Evolutionary conservation across 768 basidiomycete species (phyloP).

Genomic region (Rhizopogon rudus): DNA sequence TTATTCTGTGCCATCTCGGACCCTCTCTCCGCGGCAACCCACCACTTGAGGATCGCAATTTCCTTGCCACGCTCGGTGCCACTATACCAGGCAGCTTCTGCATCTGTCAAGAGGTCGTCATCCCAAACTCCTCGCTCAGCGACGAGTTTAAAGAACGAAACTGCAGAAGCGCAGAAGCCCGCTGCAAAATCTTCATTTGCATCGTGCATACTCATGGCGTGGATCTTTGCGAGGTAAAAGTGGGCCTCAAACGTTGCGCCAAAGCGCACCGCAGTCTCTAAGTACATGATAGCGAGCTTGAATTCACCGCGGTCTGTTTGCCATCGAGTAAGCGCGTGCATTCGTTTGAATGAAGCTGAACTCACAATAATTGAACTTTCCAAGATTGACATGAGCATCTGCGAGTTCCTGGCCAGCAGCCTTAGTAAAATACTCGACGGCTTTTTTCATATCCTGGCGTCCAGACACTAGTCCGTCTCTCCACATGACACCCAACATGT

Average conservation of each 20-base stretch:
- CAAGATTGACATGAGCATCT: constrained; percentile 89
- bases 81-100: constrained; percentile 69
- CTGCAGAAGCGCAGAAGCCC: constrained; percentile 84
- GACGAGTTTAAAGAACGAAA: constrained; percentile 91
- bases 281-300: constrained; percentile 59
- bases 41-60: constrained; percentile 88
- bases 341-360: neutral
- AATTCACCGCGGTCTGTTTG: constrained; percentile 64
- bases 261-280: constrained; percentile 79
- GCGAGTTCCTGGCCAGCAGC: constrained; percentile 88
- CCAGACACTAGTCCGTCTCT: constrained; percentile 80
- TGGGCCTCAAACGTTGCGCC: constrained; percentile 95
- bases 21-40: constrained; percentile 90
- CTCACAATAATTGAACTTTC: constrained; percentile 69
- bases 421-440: constrained; percentile 60
- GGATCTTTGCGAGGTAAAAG: constrained; percentile 86
- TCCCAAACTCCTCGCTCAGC: constrained; percentile 89
- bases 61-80: constrained; percentile 70
- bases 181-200: constrained; percentile 42
- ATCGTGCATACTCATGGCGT: constrained; percentile 50
- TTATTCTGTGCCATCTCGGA: constrained; percentile 94
- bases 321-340: constrained; percentile 3
- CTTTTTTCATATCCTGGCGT: constrained; percentile 61
- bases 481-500: constrained; percentile 88
- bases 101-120: constrained; percentile 76